phyloP scores from a whole-genome alignment of 371 early-diverging fungal genomes.

The Rhizopus delemar region DNA sequence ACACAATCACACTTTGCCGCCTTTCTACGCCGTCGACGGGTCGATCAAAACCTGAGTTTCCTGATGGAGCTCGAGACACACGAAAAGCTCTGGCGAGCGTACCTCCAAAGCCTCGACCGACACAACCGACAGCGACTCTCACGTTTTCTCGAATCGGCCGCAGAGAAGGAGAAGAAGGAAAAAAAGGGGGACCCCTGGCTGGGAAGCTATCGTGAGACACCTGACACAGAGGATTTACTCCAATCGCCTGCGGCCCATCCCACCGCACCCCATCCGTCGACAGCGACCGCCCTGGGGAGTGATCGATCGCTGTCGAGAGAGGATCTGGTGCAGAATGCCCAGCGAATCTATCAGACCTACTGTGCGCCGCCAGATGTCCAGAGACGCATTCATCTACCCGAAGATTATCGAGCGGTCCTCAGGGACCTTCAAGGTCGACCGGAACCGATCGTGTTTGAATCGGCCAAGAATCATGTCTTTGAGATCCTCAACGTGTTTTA shows the following conservation, averaged over 20 bases:
- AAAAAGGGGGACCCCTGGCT: constrained; percentile 6
- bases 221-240: constrained; percentile 36
- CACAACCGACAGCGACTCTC: constrained; percentile 38
- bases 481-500: constrained; percentile 52
- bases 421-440: constrained; percentile 33
- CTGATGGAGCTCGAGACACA: constrained; percentile 50
- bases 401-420: constrained; percentile 42
- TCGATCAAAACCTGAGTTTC: constrained; percentile 46
- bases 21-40: constrained; percentile 38
- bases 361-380: constrained; percentile 31
- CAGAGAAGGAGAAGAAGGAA: constrained; percentile 20
- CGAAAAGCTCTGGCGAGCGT: constrained; percentile 48
- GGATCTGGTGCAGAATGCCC: constrained; percentile 46
- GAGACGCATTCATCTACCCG: constrained; percentile 44
- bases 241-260: constrained; percentile 13
- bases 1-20: constrained; percentile 43
- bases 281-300: constrained; percentile 40
- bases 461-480: constrained; percentile 44
- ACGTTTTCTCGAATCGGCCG: constrained; percentile 33
- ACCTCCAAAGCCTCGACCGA: constrained; percentile 32
- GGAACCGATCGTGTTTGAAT: constrained; percentile 51
- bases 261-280: constrained; percentile 18
- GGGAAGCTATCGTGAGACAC: constrained; percentile 20
- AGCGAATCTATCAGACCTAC: constrained; percentile 47
- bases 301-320: constrained; percentile 28